These are phyloP conservation scores for Carex cristatella DNA, from an alignment of 176 grass and related monocot genomes.

Conservation along the genomic window DNA sequence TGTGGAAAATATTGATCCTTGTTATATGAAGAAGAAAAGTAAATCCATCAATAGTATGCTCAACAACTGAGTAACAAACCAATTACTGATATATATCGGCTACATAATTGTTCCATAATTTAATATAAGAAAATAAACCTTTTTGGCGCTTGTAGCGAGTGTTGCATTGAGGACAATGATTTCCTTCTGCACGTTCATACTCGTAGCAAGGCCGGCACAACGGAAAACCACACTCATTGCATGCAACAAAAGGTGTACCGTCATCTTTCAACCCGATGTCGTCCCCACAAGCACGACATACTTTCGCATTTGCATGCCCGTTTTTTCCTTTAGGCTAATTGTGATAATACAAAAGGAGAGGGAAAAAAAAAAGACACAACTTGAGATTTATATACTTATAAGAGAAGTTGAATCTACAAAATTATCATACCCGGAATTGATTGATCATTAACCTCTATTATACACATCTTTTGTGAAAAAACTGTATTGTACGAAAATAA, in stretches of 20 bases:
- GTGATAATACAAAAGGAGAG: background rate
- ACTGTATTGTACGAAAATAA: background rate
- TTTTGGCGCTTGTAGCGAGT: constrained; percentile 89
- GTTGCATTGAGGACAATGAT: constrained; percentile 86
- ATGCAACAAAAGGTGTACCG: constrained; percentile 61
- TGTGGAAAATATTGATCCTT: background rate
- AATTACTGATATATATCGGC: background rate
- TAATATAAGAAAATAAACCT: constrained; percentile 23
- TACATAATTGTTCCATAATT: background rate
- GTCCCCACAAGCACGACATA: constrained; percentile 71
- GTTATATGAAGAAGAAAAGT: background rate
- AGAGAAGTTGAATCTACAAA: background rate
- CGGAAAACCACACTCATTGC: constrained; percentile 82
- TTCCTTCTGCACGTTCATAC: constrained; percentile 71
- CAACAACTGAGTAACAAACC: background rate
- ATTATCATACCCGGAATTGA: background rate
- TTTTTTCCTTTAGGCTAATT: constrained; percentile 35
- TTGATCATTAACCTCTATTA: background rate
- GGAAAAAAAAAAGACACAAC: background rate
- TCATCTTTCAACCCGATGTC: constrained; percentile 50
- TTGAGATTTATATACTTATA: background rate
- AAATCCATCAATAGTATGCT: background rate
- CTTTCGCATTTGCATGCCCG: constrained; percentile 39
- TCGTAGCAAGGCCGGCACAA: constrained; percentile 84
- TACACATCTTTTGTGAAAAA: background rate